Evolutionary conservation across 140 eudicot species (phyloP), one percentile per base, ranked within the genome.

Genomic region (Stevia rebaudiana): DNA sequence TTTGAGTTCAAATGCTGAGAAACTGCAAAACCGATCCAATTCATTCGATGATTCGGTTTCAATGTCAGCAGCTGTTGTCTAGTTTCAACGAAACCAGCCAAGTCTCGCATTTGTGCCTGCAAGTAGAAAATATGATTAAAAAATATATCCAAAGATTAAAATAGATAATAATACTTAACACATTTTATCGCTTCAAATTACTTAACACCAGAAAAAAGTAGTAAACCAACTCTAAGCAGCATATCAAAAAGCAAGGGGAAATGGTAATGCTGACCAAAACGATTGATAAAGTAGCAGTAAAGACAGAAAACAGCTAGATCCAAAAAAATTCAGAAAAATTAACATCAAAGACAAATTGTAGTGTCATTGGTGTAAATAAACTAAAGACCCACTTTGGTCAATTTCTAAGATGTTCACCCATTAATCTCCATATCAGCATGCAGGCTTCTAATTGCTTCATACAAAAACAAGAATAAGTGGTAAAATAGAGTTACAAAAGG

Each of bases 51-150:
- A 81, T 85, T 91, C 42, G 98, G 92, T 71, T 91, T 91, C 72
- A 91, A 68, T 8, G 95, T 87, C 77, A 91, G 75, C 74, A 91
- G 77, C 52, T 80, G 96, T 59, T 91, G 98, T 74, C 98, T 85
- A 52, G 98, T 91, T 80, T 91, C 98, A 67, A 91, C 96, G 71
- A 91, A 91, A 52, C 96, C 98, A 28, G 82, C 69, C 90, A 91
- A 85, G 78, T 91, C 98, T 4, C 98, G 91, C 95, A 91, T 91
- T 76, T 91, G 98, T 37, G 98, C 96, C 98, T 91, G 84, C 66
- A 72, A 49, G 53, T 56, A 24, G 42, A 52, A 11, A 50, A 58
- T 10, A 61, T 21, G 51, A 11, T 61, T 40, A 15, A 11, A 15
- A 40, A 21, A 19, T 11, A 61, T 21, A 61, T 35, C 33, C 33